Evolutionary conservation across 2,329 filamentous ascomycete species (phyloP).

Genomic region (Leptographium procerum): DNA sequence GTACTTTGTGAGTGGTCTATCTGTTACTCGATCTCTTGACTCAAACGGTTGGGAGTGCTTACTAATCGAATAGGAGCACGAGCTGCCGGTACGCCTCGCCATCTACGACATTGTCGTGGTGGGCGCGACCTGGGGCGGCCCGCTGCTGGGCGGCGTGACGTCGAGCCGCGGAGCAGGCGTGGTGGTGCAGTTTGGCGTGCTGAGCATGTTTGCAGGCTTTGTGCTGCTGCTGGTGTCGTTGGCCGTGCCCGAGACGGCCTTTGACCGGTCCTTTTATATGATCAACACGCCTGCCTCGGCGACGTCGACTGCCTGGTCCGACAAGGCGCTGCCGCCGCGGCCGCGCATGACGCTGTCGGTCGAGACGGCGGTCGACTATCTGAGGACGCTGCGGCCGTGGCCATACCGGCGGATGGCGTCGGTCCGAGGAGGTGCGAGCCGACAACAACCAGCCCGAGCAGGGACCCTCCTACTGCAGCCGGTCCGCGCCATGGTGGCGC

Average conservation of each 20-base stretch:
- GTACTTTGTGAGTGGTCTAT: conserved; percentile 36
- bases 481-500: conserved; percentile 35
- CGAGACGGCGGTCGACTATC: conserved; percentile 24
- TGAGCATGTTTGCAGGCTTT: conserved; percentile 35
- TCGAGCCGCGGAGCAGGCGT: conserved; percentile 29
- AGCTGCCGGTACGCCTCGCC: conserved; percentile 33
- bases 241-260: conserved; percentile 40
- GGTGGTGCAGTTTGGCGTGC: conserved; percentile 37
- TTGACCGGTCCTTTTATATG: conserved; percentile 27
- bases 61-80: conserved; percentile 33
- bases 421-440: not conserved
- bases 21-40: not conserved
- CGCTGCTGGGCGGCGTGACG: conserved; percentile 39
- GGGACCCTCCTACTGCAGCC: conserved; percentile 27
- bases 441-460: conserved; percentile 20
- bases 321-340: conserved; percentile 16
- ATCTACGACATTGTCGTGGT: conserved; percentile 33
- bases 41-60: not conserved
- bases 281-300: conserved; percentile 15
- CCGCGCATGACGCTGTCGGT: conserved; percentile 19
- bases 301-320: conserved; percentile 11
- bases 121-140: conserved; percentile 40
- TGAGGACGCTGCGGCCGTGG: conserved; percentile 22
- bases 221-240: conserved; percentile 36
- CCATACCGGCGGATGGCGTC: not conserved